phyloP scores from a whole-genome alignment of 108 stramenopile species.

The Nitzschia palea region DNA sequence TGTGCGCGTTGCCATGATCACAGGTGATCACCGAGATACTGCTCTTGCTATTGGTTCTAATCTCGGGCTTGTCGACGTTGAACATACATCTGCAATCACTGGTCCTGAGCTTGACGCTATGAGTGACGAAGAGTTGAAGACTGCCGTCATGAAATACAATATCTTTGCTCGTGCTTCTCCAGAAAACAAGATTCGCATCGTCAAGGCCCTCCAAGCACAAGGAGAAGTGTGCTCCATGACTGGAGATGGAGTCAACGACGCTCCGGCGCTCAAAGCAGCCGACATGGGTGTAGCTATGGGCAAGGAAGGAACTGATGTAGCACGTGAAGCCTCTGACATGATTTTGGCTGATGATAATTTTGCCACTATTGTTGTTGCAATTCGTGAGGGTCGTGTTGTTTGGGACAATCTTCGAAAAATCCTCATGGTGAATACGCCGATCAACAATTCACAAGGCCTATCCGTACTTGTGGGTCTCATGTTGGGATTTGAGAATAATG shows the following conservation, averaged over 20 bases:
- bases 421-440: constrained; percentile 76
- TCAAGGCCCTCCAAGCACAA: constrained; percentile 86
- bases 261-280: constrained; percentile 95
- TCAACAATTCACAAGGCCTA: constrained; percentile 85
- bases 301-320: constrained; percentile 94
- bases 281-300: constrained; percentile 99
- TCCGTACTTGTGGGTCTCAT: constrained; percentile 72
- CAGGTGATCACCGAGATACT: constrained; percentile 92
- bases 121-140: constrained; percentile 59
- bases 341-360: constrained; percentile 98
- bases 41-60: constrained; percentile 61
- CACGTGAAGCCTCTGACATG: constrained; percentile 97
- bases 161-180: constrained; percentile 91
- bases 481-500: constrained; percentile 53
- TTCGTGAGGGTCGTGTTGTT: constrained; percentile 78
- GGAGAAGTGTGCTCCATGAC: constrained; percentile 92
- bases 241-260: constrained; percentile 98
- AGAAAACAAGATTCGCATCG: constrained; percentile 78
- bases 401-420: constrained; percentile 86
- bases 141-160: constrained; percentile 64
- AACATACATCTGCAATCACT: constrained; percentile 61
- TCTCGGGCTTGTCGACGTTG: constrained; percentile 68
- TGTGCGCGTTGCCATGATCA: constrained; percentile 96
- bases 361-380: constrained; percentile 85
- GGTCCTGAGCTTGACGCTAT: constrained; percentile 81